phyloP scores from a whole-genome alignment of 2,329 filamentous ascomycete genomes.

The Penicillium glabrum region DNA sequence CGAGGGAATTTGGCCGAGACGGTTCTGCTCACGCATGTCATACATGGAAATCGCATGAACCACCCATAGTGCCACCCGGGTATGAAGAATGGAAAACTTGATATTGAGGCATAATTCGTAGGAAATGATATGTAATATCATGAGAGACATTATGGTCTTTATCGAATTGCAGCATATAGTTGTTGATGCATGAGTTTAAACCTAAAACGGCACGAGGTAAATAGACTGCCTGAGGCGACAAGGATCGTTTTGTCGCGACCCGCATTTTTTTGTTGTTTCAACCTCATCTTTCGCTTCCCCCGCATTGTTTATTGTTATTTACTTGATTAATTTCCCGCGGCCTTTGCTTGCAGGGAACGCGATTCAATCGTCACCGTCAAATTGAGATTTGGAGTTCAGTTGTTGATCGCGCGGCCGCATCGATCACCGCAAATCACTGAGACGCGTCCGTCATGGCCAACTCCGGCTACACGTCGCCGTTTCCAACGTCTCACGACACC shows the following conservation, averaged over 20 bases:
- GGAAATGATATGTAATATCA: background rate
- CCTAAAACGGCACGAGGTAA: slow-evolving; percentile 18
- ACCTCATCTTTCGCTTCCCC: slow-evolving; percentile 2
- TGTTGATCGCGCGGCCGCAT: background rate
- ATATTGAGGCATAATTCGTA: background rate
- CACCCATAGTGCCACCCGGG: slow-evolving; percentile 20
- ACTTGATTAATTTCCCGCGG: background rate
- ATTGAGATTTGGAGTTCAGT: background rate
- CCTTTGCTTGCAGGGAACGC: background rate
- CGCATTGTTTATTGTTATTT: slow-evolving; percentile 20
- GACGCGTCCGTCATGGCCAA: slow-evolving; percentile 34
- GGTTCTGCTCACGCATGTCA: background rate
- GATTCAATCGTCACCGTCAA: background rate
- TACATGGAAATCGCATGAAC: slow-evolving; percentile 11
- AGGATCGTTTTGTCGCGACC: background rate
- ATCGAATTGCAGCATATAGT: too few species aligned
- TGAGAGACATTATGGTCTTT: too few species aligned
- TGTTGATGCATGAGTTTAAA: slow-evolving; percentile 5
- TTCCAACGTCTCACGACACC: slow-evolving; percentile 43
- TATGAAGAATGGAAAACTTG: slow-evolving; percentile 23
- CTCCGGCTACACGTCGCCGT: slow-evolving; percentile 38
- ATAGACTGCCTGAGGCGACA: slow-evolving; percentile 19
- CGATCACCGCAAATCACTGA: background rate
- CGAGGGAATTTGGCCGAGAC: slow-evolving; percentile 3
- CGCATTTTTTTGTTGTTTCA: slow-evolving; percentile 5